phyloP scores from a whole-genome alignment of 352 stramenopile genomes.

The Phytophthora multivora region DNA sequence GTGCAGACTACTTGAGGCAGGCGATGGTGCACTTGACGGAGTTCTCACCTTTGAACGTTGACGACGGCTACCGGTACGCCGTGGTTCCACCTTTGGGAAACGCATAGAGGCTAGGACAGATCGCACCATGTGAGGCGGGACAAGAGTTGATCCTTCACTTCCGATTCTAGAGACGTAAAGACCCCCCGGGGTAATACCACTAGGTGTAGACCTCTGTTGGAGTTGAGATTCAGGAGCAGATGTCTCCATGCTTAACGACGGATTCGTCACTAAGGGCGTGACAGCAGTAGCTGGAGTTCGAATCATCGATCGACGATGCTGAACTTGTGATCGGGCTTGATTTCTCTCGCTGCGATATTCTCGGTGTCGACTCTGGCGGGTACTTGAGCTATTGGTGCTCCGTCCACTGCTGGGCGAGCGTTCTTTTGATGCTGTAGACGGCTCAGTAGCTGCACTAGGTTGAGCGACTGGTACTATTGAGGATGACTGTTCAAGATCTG shows the following conservation, averaged over 20 bases:
- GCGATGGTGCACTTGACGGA: not conserved
- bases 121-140: conserved; percentile 14
- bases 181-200: conserved; percentile 1
- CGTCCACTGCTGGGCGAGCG: not conserved
- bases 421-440: not conserved
- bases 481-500: not conserved
- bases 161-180: conserved; percentile 1
- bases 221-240: not conserved
- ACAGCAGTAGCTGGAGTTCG: not conserved
- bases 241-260: not conserved
- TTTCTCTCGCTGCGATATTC: conserved; percentile 15
- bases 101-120: conserved; percentile 9
- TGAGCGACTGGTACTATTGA: not conserved
- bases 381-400: conserved; percentile 2
- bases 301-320: conserved; percentile 1
- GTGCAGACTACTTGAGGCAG: conserved; percentile 1
- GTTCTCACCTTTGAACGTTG: conserved; percentile 5
- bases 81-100: conserved; percentile 9
- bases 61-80: conserved; percentile 3
- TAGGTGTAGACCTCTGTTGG: not conserved
- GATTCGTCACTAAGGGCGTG: not conserved
- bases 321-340: conserved; percentile 9
- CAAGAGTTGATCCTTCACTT: conserved; percentile 1
- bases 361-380: conserved; percentile 13
- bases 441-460: not conserved